Conservation (phyloP, 1,139 yeast genomes). For the Nadsonia starkeyi-henricii region DNA sequence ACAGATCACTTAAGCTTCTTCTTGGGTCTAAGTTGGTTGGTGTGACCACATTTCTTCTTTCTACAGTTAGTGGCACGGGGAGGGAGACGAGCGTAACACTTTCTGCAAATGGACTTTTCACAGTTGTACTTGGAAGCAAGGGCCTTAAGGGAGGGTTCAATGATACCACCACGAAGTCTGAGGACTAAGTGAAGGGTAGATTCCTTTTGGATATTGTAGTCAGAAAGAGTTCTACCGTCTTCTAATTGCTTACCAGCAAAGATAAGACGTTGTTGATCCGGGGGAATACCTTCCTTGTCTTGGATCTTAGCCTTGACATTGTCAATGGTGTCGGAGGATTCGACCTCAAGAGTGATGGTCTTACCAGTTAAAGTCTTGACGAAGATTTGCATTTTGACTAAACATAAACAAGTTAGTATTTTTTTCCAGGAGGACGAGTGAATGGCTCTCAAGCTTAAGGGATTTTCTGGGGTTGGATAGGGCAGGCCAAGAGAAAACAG, state of each 20-base stretch:
- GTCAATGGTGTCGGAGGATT: conserved; percentile 89
- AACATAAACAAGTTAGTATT: no score
- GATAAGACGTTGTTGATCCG: conserved; percentile 87
- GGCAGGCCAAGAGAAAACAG: no score
- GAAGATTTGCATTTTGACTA: conserved; percentile 46
- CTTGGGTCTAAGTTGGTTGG: conserved; percentile 99
- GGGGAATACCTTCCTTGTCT: conserved; percentile 92
- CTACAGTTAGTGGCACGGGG: conserved; percentile 99
- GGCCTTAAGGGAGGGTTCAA: conserved; percentile 98
- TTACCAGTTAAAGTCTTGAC: conserved; percentile 69
- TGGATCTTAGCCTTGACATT: conserved; percentile 87
- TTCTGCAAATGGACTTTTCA: conserved; percentile 98
- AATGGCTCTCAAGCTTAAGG: no score
- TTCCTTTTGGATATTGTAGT: conserved; percentile 92
- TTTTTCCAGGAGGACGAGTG: no score
- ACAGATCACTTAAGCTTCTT: conserved; percentile 79
- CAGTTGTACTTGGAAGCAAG: conserved; percentile 99
- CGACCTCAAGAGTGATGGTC: conserved; percentile 83
- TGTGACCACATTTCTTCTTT: conserved; percentile 99
- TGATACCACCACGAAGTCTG: conserved; percentile 91
- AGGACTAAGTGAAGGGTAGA: conserved; percentile 77
- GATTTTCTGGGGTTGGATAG: no score
- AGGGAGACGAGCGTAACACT: conserved; percentile 99
- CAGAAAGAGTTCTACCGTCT: conserved; percentile 85
- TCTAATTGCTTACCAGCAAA: conserved; percentile 92